These are phyloP conservation scores for Quercus variabilis DNA, from an alignment of 306 rosid species.

Conservation along the genomic window DNA sequence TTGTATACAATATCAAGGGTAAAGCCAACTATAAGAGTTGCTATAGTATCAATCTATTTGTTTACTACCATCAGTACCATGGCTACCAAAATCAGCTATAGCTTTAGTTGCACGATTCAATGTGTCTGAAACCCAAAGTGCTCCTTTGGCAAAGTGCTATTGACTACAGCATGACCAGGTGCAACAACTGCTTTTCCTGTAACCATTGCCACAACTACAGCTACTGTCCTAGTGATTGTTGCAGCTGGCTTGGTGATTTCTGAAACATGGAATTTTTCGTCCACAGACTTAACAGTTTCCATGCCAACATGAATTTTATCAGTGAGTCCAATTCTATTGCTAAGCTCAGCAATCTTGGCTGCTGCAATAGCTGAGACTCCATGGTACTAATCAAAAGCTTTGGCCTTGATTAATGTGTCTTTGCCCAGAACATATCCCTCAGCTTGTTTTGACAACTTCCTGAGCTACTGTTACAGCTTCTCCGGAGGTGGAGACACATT, in stretches of 20 bases:
- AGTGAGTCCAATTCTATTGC: conserved; percentile 71
- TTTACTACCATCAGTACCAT: background rate
- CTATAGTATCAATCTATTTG: background rate
- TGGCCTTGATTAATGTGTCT: conserved; percentile 81
- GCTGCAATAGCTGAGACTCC: conserved; percentile 72
- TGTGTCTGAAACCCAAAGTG: conserved; percentile 64
- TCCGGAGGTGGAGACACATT: conserved; percentile 55
- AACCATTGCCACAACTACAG: conserved; percentile 58
- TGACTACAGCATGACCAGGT: conserved; percentile 66
- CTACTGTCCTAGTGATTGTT: conserved; percentile 66
- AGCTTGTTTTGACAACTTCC: conserved; percentile 79
- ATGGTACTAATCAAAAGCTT: conserved; percentile 74
- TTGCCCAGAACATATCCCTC: conserved; percentile 81
- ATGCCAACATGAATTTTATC: conserved; percentile 57
- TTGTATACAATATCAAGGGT: too few species aligned
- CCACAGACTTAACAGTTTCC: conserved; percentile 68
- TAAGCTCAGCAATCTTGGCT: conserved; percentile 62
- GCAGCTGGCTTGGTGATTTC: conserved; percentile 77
- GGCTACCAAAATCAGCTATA: conserved; percentile 56
- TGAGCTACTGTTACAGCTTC: conserved; percentile 77
- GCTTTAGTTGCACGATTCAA: conserved; percentile 42
- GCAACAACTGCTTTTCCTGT: conserved; percentile 72
- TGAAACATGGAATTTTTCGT: conserved; percentile 70
- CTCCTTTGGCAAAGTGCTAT: conserved; percentile 90
- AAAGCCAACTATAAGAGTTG: background rate